Conservation (phyloP, 2,329 filamentous ascomycete genomes). For the Aphanocladium album region DNA sequence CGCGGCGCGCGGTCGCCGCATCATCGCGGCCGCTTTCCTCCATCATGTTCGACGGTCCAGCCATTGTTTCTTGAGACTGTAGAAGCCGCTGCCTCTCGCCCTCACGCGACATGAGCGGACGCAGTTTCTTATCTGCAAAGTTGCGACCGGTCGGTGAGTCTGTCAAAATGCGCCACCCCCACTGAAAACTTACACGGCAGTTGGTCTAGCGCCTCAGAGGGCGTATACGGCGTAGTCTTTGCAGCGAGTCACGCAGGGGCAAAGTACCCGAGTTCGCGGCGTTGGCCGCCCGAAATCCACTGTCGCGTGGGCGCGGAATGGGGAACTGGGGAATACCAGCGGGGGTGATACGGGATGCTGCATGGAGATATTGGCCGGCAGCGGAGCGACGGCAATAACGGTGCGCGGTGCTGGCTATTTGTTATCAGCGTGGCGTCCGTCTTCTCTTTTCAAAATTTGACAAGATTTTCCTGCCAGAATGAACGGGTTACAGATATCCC, state of each 20-base stretch:
- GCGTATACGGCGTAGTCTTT: not conserved
- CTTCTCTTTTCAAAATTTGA: not conserved
- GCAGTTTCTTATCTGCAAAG: not conserved
- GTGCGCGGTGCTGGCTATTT: not conserved
- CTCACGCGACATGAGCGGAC: not conserved
- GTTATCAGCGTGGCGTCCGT: not conserved
- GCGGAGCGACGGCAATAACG: not conserved
- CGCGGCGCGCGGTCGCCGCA: slow-evolving; percentile 24
- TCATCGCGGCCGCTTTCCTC: slow-evolving; percentile 8
- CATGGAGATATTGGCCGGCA: not conserved
- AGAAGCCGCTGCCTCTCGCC: not conserved
- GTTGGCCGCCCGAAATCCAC: not conserved
- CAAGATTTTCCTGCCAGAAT: slow-evolving; percentile 15
- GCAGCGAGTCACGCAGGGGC: not conserved
- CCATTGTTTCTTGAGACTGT: not conserved
- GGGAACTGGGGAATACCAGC: not conserved
- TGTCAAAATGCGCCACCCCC: not conserved
- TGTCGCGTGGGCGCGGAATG: not conserved
- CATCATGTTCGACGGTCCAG: not conserved
- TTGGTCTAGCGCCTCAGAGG: not conserved
- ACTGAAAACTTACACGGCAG: not conserved
- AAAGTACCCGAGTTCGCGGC: not conserved
- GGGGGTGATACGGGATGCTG: not conserved
- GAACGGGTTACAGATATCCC: slow-evolving; percentile 26
- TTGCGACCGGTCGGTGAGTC: not conserved